phyloP scores from a whole-genome alignment of 176 grass and related monocot species.

The Musa itinerans region DNA sequence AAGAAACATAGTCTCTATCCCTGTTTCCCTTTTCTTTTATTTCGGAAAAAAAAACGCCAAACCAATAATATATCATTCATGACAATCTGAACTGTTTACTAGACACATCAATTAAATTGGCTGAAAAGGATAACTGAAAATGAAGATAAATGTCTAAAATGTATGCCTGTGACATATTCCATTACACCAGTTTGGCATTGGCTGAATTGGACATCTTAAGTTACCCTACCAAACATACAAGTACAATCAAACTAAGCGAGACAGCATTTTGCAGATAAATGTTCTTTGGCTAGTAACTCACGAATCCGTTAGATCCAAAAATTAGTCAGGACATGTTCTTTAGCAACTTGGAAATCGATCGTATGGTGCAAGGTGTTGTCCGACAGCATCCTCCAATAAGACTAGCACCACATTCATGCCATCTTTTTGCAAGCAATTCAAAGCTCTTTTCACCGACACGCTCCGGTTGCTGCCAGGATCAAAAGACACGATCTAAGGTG shows the following conservation, averaged over 20 bases:
- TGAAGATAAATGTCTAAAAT: too few species aligned
- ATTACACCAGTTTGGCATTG: too few species aligned
- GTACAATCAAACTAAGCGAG: not conserved
- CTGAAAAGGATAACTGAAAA: too few species aligned
- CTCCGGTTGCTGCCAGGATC: conserved; percentile 28
- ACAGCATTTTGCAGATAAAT: not conserved
- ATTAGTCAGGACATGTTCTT: conserved; percentile 23
- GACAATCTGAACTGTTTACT: too few species aligned
- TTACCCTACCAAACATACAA: not conserved
- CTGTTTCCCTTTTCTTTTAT: too few species aligned
- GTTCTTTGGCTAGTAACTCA: not conserved
- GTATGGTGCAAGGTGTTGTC: conserved; percentile 59
- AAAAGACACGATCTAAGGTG: not conserved
- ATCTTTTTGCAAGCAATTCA: conserved; percentile 40
- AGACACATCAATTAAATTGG: too few species aligned
- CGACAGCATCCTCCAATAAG: conserved; percentile 71
- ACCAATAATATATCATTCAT: too few species aligned
- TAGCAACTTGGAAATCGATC: conserved; percentile 42
- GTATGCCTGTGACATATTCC: too few species aligned
- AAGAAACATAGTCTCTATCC: too few species aligned
- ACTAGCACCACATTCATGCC: conserved; percentile 57
- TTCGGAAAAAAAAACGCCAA: too few species aligned
- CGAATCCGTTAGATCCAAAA: not conserved
- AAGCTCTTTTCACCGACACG: conserved; percentile 52
- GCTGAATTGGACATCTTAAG: too few species aligned